phyloP scores from a whole-genome alignment of 495 filamentous ascomycete species.

The Astrothelium macrocarpum region DNA sequence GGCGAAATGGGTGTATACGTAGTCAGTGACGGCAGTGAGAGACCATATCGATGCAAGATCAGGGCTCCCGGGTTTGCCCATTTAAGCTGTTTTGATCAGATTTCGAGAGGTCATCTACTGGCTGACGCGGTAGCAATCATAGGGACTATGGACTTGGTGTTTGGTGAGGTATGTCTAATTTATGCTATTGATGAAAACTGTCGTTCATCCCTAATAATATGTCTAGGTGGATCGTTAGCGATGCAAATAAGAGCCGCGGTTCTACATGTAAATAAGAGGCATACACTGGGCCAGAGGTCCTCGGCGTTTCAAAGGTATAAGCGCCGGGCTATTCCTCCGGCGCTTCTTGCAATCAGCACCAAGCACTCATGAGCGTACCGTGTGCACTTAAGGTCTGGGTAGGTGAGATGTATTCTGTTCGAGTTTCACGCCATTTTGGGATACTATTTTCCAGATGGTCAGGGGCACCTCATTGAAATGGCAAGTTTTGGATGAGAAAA shows the following conservation, averaged over 20 bases:
- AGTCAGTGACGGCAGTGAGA: conserved; percentile 92
- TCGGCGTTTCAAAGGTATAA: not conserved
- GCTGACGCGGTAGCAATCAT: conserved; percentile 70
- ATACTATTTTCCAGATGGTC: too few species aligned
- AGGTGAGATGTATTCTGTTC: not conserved
- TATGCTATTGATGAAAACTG: not conserved
- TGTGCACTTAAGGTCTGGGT: too few species aligned
- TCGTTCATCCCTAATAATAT: not conserved
- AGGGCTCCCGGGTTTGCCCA: conserved; percentile 95
- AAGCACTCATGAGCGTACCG: too few species aligned
- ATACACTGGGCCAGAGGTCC: not conserved
- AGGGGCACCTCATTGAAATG: too few species aligned
- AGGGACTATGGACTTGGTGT: conserved; percentile 26
- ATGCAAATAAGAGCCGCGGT: not conserved
- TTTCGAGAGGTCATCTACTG: conserved; percentile 81
- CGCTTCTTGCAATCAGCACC: too few species aligned
- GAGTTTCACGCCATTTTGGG: too few species aligned
- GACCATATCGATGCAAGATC: conserved; percentile 96
- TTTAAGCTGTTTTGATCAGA: conserved; percentile 86
- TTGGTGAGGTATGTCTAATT: conserved; percentile 7
- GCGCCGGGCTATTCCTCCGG: too few species aligned
- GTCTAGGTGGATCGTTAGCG: not conserved
- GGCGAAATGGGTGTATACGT: conserved; percentile 98
- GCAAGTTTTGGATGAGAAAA: too few species aligned
- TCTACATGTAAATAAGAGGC: not conserved